A percentile compares a stretch with the other conserved stretches of the same genome.
Conservation (phyloP, 176 grass and related monocot genomes). For the Carex myosuroides region DNA sequence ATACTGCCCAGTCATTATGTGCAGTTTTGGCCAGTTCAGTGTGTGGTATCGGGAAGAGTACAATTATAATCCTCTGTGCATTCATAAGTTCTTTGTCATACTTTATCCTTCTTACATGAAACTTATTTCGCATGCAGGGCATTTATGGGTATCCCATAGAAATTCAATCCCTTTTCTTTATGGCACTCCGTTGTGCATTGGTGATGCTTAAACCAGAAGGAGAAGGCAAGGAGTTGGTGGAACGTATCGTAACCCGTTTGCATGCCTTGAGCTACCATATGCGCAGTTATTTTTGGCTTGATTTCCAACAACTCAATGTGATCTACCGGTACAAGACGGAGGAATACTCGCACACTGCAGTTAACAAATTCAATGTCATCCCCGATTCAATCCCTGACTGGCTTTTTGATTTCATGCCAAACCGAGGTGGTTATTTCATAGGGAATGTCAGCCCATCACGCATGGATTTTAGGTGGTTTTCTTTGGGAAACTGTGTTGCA, state of each 20-base stretch:
- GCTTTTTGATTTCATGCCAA: conserved; percentile 96
- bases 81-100: not conserved
- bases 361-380: conserved; percentile 97
- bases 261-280: conserved; percentile 90
- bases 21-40: not conserved
- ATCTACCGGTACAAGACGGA: conserved; percentile 98
- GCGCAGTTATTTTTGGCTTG: conserved; percentile 94
- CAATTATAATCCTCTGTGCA: not conserved
- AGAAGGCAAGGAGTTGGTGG: conserved; percentile 74
- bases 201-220: conserved; percentile 73
- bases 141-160: conserved; percentile 96
- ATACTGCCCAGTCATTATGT: not conserved
- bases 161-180: conserved; percentile 94
- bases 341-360: conserved; percentile 91
- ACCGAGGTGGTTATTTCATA: conserved; percentile 75
- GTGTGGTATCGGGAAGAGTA: not conserved
- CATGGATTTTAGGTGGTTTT: conserved; percentile 98
- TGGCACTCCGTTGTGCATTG: conserved; percentile 77
- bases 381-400: conserved; percentile 95
- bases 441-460: conserved; percentile 89
- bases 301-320: conserved; percentile 74
- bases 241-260: conserved; percentile 68
- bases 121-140: conserved; percentile 41
- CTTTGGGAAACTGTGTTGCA: conserved; percentile 87
- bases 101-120: conserved; percentile 4